Conservation (phyloP, 2,329 filamentous ascomycete genomes). For the Arthroderma sp. region DNA sequence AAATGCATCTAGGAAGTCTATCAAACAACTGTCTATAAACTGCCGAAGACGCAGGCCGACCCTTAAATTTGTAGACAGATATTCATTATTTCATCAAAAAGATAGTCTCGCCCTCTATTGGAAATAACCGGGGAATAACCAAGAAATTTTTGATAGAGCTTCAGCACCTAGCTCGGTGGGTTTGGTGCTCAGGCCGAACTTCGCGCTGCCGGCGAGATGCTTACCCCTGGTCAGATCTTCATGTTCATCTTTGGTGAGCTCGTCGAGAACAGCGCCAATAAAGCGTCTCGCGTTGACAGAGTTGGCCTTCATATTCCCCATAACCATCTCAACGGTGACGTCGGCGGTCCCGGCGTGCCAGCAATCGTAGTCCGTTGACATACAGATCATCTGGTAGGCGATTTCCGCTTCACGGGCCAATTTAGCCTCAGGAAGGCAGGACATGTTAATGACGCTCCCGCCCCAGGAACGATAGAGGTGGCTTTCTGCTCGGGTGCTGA, state of each 20-base stretch:
- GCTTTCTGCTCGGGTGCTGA: slow-evolving; percentile 89
- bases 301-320: slow-evolving; percentile 92
- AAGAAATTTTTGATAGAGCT: slow-evolving; percentile 66
- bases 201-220: slow-evolving; percentile 63
- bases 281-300: slow-evolving; percentile 73
- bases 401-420: slow-evolving; percentile 92
- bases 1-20: not conserved
- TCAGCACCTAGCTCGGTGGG: slow-evolving; percentile 58
- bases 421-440: slow-evolving; percentile 85
- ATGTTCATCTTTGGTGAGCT: slow-evolving; percentile 66
- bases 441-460: slow-evolving; percentile 97
- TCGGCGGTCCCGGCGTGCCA: slow-evolving; percentile 63
- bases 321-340: slow-evolving; percentile 93
- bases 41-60: not conserved
- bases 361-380: slow-evolving; percentile 99
- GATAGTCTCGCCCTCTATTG: slow-evolving; percentile 17
- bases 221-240: slow-evolving; percentile 62
- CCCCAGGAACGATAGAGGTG: slow-evolving; percentile 92
- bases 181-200: slow-evolving; percentile 77
- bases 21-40: not conserved
- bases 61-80: not conserved
- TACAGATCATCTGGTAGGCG: slow-evolving; percentile 96
- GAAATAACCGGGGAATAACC: slow-evolving; percentile 75
- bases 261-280: slow-evolving; percentile 68
- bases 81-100: not conserved